phyloP scores from a whole-genome alignment of 2,329 filamentous ascomycete species.

The Paecilomyces sp. region DNA sequence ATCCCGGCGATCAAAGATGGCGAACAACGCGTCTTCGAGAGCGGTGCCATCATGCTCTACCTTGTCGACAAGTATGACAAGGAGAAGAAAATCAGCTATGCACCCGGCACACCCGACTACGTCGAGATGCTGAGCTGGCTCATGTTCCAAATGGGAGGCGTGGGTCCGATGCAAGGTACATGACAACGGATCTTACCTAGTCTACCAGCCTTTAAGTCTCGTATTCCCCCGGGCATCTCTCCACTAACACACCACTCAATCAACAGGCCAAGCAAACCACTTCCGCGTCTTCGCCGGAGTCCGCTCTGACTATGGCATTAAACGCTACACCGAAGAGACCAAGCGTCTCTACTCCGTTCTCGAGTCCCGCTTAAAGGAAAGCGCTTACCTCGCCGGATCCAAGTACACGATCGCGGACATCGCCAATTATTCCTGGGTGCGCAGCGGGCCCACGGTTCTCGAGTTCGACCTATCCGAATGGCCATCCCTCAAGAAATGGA shows the following conservation, averaged over 20 bases:
- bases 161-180: constrained; percentile 35
- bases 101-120: constrained; percentile 35
- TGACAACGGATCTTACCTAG: not conserved
- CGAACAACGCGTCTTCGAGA: constrained; percentile 36
- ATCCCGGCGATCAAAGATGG: constrained; percentile 41
- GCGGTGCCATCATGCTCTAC: constrained; percentile 41
- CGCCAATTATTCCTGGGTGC: constrained; percentile 39
- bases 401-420: constrained; percentile 45
- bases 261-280: constrained; percentile 39
- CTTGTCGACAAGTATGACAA: constrained; percentile 38
- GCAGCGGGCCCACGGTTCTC: constrained; percentile 10
- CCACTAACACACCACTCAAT: not conserved
- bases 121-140: constrained; percentile 41
- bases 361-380: constrained; percentile 33
- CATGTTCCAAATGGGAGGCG: constrained; percentile 35
- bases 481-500: constrained; percentile 25
- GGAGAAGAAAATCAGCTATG: constrained; percentile 36
- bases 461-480: constrained; percentile 24
- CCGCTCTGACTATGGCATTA: constrained; percentile 39
- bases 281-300: constrained; percentile 38
- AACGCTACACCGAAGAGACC: constrained; percentile 43
- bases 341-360: constrained; percentile 42
- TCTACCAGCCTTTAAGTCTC: not conserved
- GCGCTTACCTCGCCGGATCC: constrained; percentile 38
- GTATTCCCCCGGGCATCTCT: not conserved